phyloP scores from a whole-genome alignment of 2,329 filamentous ascomycete species.

The Trichophyton verrucosum region DNA sequence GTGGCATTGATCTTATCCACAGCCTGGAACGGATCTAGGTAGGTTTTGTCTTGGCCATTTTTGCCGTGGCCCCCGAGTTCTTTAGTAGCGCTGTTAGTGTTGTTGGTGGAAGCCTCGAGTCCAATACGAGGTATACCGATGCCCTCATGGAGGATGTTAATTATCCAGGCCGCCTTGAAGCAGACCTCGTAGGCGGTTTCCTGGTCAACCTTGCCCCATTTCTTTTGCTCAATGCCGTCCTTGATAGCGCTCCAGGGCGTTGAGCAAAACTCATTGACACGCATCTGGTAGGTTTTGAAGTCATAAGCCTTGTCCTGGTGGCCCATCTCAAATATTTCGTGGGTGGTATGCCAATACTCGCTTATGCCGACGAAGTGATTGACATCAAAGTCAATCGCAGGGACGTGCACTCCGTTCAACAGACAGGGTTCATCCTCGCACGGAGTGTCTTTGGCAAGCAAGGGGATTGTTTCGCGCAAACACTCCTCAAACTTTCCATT shows the following conservation, averaged over 20 bases:
- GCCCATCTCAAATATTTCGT: constrained; percentile 74
- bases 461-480: constrained; percentile 64
- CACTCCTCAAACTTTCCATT: constrained; percentile 84
- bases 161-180: constrained; percentile 97
- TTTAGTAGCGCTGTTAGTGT: constrained; percentile 58
- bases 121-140: constrained; percentile 84
- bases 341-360: constrained; percentile 97
- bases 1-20: constrained; percentile 83
- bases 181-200: constrained; percentile 76
- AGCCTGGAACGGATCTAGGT: constrained; percentile 75
- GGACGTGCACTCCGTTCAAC: constrained; percentile 81
- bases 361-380: constrained; percentile 98
- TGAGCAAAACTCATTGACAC: constrained; percentile 73
- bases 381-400: constrained; percentile 89
- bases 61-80: constrained; percentile 46
- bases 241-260: constrained; percentile 70
- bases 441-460: constrained; percentile 77
- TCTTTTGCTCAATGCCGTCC: constrained; percentile 48
- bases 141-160: constrained; percentile 89
- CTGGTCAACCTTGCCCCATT: constrained; percentile 59
- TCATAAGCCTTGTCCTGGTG: constrained; percentile 74
- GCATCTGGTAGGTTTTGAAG: constrained; percentile 74
- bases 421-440: constrained; percentile 77
- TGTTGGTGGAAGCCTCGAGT: constrained; percentile 49
- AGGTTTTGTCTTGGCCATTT: constrained; percentile 58